Evolutionary conservation across 108 stramenopile species (phyloP), one percentile per base, ranked within the genome.

Genomic region (Stephanodiscus triporus): DNA sequence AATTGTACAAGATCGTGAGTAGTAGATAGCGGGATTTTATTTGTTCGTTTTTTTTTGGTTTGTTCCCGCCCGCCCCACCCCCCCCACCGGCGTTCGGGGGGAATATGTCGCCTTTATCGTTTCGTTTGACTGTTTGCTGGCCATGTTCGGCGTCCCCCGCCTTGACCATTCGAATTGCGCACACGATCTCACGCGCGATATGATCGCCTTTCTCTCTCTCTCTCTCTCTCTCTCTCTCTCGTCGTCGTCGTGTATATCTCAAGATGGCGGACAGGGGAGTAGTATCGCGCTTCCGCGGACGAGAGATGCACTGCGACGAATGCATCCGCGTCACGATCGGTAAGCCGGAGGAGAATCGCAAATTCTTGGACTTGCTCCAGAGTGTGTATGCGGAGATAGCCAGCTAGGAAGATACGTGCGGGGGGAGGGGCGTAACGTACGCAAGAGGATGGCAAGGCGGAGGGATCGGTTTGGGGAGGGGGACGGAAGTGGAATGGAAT

Each of bases 321-420:
- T 98, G 98, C 73, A 87, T 98, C 47, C 91, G 98, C 45, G 87
- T 96, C 2, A 97, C 97, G 45, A 88, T 98, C 57, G 98, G 98
- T 36, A 93, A 85, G 26, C 65, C 74, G 5, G 91, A 91, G 64
- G 96, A 98, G 72, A 98, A 97, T 73, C 57, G 82, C 34, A 72
- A 72, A 62, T 94, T 97, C 55, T 70, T 97, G 74, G 82, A 77
- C 19, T 56, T 84, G 51, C 75, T 98, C 34, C 36, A 76, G 26
- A 51, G 56, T 42, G 74, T 73, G 26, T 88, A 81, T 68, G 73
- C 66, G 16, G 82, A 72, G 55, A 42, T 86, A 34, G 26, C 81
- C 19, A 66, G 14, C 16, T 62, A 34, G 60, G 32, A 36, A 16
- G 40, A 20, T 53, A 53, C 6, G 20, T 17, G 49, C 7, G 19